A percentile compares a stretch with the other conserved stretches of the same genome.
Conservation (phyloP, 2,329 filamentous ascomycete genomes). For the Monilinia aucupariae region DNA sequence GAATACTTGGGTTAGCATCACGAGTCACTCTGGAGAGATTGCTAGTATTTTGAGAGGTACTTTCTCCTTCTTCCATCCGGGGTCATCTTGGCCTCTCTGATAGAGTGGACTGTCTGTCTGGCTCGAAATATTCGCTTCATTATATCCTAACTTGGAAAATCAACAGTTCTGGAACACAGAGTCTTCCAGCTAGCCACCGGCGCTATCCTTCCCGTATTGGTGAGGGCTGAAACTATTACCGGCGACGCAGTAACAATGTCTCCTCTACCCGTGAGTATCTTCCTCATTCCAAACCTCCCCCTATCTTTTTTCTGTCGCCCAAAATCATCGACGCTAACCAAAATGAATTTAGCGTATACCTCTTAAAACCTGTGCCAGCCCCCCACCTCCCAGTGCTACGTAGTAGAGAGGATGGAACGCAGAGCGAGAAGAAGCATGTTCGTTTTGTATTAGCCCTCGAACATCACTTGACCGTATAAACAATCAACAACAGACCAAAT, state of each 20-base stretch:
- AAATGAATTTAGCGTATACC: background rate
- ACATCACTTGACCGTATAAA: too few relatives aligned
- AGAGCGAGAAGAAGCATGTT: too few relatives aligned
- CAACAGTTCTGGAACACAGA: conserved; percentile 50
- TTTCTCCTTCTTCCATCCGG: background rate
- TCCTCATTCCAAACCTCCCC: background rate
- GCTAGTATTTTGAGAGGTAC: conserved; percentile 41
- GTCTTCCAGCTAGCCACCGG: conserved; percentile 58
- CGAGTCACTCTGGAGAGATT: conserved; percentile 56
- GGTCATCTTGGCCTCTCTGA: background rate
- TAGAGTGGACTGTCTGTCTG: too few relatives aligned
- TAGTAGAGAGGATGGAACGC: too few relatives aligned
- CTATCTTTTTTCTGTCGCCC: too few relatives aligned
- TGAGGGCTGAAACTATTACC: conserved; percentile 49
- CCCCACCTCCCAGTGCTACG: background rate
- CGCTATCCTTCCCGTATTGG: conserved; percentile 61
- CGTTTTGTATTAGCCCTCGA: too few relatives aligned
- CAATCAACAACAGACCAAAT: too few relatives aligned
- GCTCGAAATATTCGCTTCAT: background rate
- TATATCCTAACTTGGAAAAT: background rate
- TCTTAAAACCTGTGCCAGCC: background rate
- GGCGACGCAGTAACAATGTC: conserved; percentile 14
- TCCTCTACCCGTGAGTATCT: conserved; percentile 1
- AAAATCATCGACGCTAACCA: background rate
- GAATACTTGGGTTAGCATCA: conserved; percentile 53